Evolutionary conservation across 805 yeast species (phyloP).

Genomic region (Starmerella kuoi): DNA sequence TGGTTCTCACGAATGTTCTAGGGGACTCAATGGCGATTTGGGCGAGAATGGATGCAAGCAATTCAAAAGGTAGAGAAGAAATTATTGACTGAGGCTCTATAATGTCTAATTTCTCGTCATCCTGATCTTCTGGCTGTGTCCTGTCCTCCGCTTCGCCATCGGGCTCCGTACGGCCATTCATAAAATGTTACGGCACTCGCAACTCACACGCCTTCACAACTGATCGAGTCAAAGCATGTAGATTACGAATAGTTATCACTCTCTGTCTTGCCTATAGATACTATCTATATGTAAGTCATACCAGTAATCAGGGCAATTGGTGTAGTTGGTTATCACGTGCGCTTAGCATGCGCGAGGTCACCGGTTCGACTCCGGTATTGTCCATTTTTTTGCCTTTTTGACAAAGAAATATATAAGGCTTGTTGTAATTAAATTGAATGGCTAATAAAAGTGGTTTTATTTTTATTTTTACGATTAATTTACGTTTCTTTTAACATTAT

Average conservation of each 20-base stretch:
- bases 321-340: constrained; percentile 31
- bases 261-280: too few relatives aligned
- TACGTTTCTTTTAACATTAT: neutral
- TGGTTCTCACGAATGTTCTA: constrained; percentile 12
- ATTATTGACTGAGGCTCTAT: constrained; percentile 3
- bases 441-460: too few relatives aligned
- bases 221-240: too few relatives aligned
- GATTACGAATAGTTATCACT: too few relatives aligned
- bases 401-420: neutral
- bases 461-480: neutral
- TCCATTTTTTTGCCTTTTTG: constrained; percentile 24
- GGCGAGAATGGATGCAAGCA: constrained; percentile 24
- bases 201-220: too few relatives aligned
- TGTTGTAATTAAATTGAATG: too few relatives aligned
- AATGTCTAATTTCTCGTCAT: neutral
- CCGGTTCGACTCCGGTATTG: constrained; percentile 32
- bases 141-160: neutral
- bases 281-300: too few relatives aligned
- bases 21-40: constrained; percentile 20
- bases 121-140: neutral
- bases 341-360: constrained; percentile 32
- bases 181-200: too few relatives aligned
- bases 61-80: constrained; percentile 24
- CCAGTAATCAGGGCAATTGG: constrained; percentile 32
- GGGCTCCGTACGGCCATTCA: neutral